Percentiles rank a stretch among this genome's conserved stretches.
These are phyloP conservation scores for Kazachstania viticola DNA, from an alignment of 805 yeast species.

Conservation along the genomic window DNA sequence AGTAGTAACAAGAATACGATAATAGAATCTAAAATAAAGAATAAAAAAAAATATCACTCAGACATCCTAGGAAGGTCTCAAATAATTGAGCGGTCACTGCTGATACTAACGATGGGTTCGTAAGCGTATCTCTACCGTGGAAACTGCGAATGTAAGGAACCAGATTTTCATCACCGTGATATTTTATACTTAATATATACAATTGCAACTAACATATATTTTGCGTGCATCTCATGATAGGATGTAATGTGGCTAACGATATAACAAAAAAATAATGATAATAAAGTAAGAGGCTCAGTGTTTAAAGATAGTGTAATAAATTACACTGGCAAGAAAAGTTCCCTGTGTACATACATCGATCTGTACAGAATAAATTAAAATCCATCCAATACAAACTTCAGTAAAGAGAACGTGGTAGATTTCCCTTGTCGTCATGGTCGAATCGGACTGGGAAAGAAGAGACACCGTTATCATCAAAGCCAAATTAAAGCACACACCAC, in stretches of 20 bases:
- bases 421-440: constrained; percentile 88
- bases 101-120: constrained; percentile 67
- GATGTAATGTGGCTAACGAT: too few relatives aligned
- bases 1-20: background rate
- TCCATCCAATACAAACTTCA: too few relatives aligned
- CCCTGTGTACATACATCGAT: constrained; percentile 10
- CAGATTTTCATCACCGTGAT: constrained; percentile 62
- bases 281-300: constrained; percentile 22
- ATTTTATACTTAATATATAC: background rate
- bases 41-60: constrained; percentile 34
- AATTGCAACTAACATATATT: background rate
- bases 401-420: constrained; percentile 31
- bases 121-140: constrained; percentile 80
- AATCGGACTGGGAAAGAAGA: constrained; percentile 87
- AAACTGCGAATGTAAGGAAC: constrained; percentile 82
- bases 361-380: background rate
- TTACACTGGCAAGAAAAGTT: constrained; percentile 84
- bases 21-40: constrained; percentile 1
- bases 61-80: constrained; percentile 88
- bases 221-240: too few relatives aligned
- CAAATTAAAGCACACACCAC: constrained; percentile 7
- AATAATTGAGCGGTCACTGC: constrained; percentile 71
- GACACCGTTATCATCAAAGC: constrained; percentile 42
- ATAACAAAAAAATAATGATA: constrained; percentile 1
- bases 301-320: constrained; percentile 17